Conservation (phyloP, 2,329 filamentous ascomycete genomes). For the Pestalotiopsis sp. region DNA sequence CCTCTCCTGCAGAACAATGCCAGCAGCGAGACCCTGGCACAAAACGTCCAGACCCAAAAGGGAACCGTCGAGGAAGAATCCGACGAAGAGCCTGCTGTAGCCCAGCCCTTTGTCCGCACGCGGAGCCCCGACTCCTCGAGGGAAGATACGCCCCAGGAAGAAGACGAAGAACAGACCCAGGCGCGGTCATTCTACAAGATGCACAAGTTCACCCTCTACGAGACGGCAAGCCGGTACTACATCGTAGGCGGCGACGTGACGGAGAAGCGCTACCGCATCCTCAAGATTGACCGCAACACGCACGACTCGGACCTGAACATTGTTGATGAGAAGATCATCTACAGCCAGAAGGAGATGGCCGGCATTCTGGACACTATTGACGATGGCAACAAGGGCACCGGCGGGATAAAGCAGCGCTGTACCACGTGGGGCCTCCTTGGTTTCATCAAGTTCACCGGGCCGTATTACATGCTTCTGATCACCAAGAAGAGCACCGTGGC, state of each 20-base stretch:
- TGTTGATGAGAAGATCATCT: constrained; percentile 92
- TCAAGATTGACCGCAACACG: constrained; percentile 92
- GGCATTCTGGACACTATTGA: constrained; percentile 93
- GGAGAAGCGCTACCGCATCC: constrained; percentile 83
- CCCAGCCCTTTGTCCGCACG: constrained; percentile 58
- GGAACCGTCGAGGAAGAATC: constrained; percentile 48
- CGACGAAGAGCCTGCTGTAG: constrained; percentile 60
- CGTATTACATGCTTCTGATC: constrained; percentile 96
- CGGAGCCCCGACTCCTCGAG: constrained; percentile 49
- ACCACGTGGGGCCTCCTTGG: constrained; percentile 92
- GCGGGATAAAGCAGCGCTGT: constrained; percentile 86
- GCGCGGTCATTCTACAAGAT: constrained; percentile 62
- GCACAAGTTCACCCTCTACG: constrained; percentile 98
- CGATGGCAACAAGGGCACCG: constrained; percentile 88
- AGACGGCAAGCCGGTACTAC: constrained; percentile 91
- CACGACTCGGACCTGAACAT: constrained; percentile 78
- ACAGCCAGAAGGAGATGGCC: constrained; percentile 89
- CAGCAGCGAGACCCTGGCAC: constrained; percentile 35
- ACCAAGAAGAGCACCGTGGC: constrained; percentile 96
- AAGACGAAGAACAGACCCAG: constrained; percentile 26
- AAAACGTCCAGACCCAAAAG: constrained; percentile 29
- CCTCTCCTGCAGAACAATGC: constrained; percentile 45
- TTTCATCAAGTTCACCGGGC: constrained; percentile 93
- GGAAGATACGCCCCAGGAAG: constrained; percentile 19
- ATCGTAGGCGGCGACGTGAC: constrained; percentile 91